These are phyloP conservation scores for Neofusicoccum kwambonambiense DNA, from an alignment of 2,329 filamentous ascomycete genomes.

Conservation along the genomic window DNA sequence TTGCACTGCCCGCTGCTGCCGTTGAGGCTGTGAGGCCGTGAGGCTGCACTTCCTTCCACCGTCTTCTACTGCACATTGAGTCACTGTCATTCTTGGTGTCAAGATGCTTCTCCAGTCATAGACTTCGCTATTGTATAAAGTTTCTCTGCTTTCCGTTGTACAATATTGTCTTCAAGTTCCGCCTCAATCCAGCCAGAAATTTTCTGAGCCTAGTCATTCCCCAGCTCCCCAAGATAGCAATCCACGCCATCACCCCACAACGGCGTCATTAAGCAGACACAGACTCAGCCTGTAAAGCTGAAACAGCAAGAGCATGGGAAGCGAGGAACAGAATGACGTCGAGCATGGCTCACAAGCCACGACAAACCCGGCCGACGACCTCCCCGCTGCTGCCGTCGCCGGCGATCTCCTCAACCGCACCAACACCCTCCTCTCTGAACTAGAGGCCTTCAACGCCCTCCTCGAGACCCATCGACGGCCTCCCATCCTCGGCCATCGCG, in stretches of 20 bases:
- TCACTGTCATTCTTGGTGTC: not conserved
- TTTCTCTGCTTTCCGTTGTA: not conserved
- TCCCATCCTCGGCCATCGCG: not conserved
- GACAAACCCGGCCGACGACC: not conserved
- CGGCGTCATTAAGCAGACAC: not conserved
- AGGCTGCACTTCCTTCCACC: not conserved
- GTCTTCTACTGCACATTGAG: not conserved
- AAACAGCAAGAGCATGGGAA: constrained; percentile 1
- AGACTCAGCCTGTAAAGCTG: not conserved
- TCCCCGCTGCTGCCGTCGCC: constrained; percentile 1
- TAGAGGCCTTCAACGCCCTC: not conserved
- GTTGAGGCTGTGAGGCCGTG: not conserved
- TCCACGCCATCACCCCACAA: not conserved
- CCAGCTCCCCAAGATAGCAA: not conserved
- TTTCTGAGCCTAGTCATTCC: not conserved
- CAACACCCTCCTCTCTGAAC: constrained; percentile 12
- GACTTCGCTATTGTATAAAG: too few relatives aligned
- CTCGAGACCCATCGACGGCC: not conserved
- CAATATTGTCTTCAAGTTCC: too few relatives aligned
- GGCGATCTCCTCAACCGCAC: constrained; percentile 7
- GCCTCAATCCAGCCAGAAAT: not conserved
- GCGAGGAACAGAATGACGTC: not conserved
- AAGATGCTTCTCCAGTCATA: not conserved
- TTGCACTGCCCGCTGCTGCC: not conserved
- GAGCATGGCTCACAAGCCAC: not conserved